Percentiles rank a stretch among this genome's conserved stretches.
These are phyloP conservation scores for Avicennia marina DNA, from an alignment of 257 asterid genomes.

Conservation along the genomic window DNA sequence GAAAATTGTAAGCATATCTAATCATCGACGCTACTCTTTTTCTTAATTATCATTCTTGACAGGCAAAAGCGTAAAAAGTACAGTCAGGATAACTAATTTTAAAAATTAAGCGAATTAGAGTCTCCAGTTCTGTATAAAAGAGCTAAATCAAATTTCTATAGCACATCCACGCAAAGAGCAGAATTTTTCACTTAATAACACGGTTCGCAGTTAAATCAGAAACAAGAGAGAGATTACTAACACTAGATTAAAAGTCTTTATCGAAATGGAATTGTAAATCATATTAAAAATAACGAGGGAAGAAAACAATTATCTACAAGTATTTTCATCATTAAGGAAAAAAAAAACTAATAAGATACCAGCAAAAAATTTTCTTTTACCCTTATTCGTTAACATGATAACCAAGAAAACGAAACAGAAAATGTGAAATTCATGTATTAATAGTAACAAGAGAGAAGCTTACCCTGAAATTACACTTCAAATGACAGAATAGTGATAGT, in stretches of 20 bases:
- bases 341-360: no score
- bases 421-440: not conserved
- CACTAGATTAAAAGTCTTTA: no score
- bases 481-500: conserved; percentile 50
- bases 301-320: no score
- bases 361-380: not conserved
- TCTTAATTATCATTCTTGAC: conserved; percentile 1
- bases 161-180: not conserved
- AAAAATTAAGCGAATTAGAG: no score
- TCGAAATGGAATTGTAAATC: no score
- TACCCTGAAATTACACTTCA: conserved; percentile 29
- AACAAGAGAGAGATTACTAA: no score
- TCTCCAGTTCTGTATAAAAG: not conserved
- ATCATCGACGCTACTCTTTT: conserved; percentile 1
- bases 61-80: conserved; percentile 5
- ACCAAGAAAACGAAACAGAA: not conserved
- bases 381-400: conserved; percentile 4
- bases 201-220: no score
- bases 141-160: not conserved
- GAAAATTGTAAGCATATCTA: not conserved
- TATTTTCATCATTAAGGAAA: no score
- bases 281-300: no score
- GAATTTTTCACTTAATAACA: no score
- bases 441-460: conserved; percentile 5
- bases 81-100: not conserved